Percentiles rank a stretch among this genome's conserved stretches.
Conservation (phyloP, 805 yeast genomes). For the Yarrowia keelungensis region DNA sequence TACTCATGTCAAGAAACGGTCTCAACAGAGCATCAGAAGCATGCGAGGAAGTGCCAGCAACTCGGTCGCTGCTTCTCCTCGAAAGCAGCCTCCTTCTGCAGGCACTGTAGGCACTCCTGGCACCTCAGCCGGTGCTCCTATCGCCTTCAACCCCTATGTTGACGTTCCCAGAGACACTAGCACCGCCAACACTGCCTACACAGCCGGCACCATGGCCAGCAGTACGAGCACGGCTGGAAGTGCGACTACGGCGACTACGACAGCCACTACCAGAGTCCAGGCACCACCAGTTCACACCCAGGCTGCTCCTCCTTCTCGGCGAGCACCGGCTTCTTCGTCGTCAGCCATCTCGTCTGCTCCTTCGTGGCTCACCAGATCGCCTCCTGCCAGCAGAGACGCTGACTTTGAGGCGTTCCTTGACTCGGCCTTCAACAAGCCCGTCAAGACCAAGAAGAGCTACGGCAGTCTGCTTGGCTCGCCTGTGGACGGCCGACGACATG, state of each 20-base stretch:
- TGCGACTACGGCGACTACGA: background rate
- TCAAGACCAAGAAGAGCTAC: constrained; percentile 32
- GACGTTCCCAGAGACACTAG: background rate
- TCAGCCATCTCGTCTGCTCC: background rate
- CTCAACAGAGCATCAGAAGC: constrained; percentile 36
- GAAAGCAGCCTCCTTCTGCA: constrained; percentile 8
- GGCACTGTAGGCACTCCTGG: background rate
- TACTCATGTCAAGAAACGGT: constrained; percentile 38
- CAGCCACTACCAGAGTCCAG: background rate
- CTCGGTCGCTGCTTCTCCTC: constrained; percentile 21
- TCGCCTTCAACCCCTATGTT: background rate
- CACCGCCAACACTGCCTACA: too few relatives aligned
- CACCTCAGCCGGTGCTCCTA: background rate
- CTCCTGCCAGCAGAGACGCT: background rate
- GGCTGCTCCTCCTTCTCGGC: background rate
- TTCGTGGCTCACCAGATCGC: constrained; percentile 22
- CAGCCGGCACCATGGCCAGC: too few relatives aligned
- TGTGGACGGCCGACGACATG: constrained; percentile 5
- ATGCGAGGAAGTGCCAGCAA: constrained; percentile 32
- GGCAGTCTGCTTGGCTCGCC: constrained; percentile 17
- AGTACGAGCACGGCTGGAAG: too few relatives aligned
- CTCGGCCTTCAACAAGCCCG: constrained; percentile 34
- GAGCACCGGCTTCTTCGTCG: background rate
- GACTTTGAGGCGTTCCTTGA: constrained; percentile 36
- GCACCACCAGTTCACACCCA: too few relatives aligned